A percentile compares a stretch with the other conserved stretches of the same genome.
These are phyloP conservation scores for Auriculariales sp. DNA, from an alignment of 768 basidiomycete species.

Conservation along the genomic window DNA sequence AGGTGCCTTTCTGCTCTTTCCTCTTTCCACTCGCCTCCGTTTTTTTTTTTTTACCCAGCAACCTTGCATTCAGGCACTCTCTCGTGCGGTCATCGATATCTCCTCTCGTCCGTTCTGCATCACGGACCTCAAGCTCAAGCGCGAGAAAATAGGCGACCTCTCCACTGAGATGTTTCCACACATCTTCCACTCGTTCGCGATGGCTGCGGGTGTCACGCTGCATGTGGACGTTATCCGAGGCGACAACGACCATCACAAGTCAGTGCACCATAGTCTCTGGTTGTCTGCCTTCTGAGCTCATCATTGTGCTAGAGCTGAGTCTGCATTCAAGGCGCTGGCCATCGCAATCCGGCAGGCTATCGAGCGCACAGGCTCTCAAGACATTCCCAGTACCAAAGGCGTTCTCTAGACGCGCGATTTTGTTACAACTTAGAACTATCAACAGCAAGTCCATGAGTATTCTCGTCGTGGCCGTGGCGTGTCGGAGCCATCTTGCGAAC, in stretches of 20 bases:
- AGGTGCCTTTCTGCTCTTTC: conserved; percentile 34
- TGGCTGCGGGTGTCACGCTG: conserved; percentile 83
- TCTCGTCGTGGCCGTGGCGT: too few species aligned
- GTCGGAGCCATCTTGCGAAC: too few species aligned
- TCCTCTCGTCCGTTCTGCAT: conserved; percentile 95
- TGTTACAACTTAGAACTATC: too few species aligned
- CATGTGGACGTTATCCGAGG: conserved; percentile 91
- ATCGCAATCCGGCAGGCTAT: conserved; percentile 94
- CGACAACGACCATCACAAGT: conserved; percentile 97
- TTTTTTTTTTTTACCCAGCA: conserved; percentile 2
- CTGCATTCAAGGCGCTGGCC: conserved; percentile 95
- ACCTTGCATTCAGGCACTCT: conserved; percentile 52
- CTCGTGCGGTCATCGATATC: conserved; percentile 93
- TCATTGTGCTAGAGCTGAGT: conserved; percentile 56
- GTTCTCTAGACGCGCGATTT: conserved; percentile 67
- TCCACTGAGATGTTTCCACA: conserved; percentile 98
- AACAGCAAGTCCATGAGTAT: too few species aligned
- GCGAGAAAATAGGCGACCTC: conserved; percentile 88
- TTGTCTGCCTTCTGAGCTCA: neutral
- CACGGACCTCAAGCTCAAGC: conserved; percentile 71
- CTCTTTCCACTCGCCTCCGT: neutral
- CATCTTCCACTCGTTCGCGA: conserved; percentile 95
- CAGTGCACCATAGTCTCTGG: conserved; percentile 12
- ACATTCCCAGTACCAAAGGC: conserved; percentile 94
- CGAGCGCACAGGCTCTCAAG: conserved; percentile 71